Base-by-base conservation (phyloP, 2,329 filamentous ascomycete genomes). In the Apiospora hydei region DNA sequence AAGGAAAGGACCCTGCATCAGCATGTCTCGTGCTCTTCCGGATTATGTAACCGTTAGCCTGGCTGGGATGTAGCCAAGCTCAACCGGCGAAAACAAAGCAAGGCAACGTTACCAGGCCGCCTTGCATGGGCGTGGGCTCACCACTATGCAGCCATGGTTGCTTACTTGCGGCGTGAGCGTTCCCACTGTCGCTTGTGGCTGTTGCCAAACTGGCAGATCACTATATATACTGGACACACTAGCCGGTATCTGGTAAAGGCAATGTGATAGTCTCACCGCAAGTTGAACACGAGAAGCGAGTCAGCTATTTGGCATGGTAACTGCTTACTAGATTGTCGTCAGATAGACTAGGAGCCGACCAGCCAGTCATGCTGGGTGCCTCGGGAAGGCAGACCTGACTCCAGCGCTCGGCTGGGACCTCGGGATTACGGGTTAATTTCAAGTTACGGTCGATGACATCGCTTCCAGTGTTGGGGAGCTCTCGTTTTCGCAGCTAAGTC, bases 151-250 rank as follows among this genome's bases (percentile, higher is more conserved):
- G 26, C 26, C 26, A 8, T 14, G 8, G 41, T 4, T 64, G 34
- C 57, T 64, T 64, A 64, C 57, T 51, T 51, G 11, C n/a, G 34
- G 30, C 57, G 18, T 64, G 57, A 8, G 30, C 34, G 57, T n/a
- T 64, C 34, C 57, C 7, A 11, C 34, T 18, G 34, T 64, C 57
- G 57, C 57, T 41, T 64, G 34, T n/a, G 57, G 57, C 57, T n/a
- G 34, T 41, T 16, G 34, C 18, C 18, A 11, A n/a, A n/a, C 13
- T 41, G 34, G 5, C 57, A 64, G 18, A 64, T 10, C 18, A 14
- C 34, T 13, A n/a, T 64, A n/a, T 64, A 41, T 21, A 16, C 34
- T n/a, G 57, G 21, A 13, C 18, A 24, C 14, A 64, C 57, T 64
- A 64, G 57, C 18, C 34, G 34, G 34, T 41, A n/a, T n/a, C 18